Base-by-base conservation (phyloP, 2,329 filamentous ascomycete genomes). In the Calonectria montana region DNA sequence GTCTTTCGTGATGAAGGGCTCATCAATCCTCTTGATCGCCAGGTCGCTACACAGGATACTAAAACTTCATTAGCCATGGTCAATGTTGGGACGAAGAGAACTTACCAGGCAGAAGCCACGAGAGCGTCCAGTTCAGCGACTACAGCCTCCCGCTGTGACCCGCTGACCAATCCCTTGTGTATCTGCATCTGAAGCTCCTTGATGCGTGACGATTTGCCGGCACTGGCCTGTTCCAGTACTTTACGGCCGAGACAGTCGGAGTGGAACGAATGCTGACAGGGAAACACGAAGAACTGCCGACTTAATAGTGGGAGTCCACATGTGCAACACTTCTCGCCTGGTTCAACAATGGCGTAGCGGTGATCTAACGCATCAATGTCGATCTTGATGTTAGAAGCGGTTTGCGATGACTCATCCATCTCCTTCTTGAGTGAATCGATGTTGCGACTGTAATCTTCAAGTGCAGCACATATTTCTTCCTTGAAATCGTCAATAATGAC, bases 401-500 rank as follows among this genome's bases (percentile, higher is more conserved):
- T 98, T 73, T 92, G 91, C 12, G 95, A 94, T 5, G 93, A 95
- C 81, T 98, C 95, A 82, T 99, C 97, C 97, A 99, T 99, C 83
- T 98, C 96, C 75, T 93, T 91, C 80, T 96, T 95, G 45, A 99
- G 86, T 2, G 87, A 88, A 79, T 98, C 97, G 76, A 99, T 99
- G 76, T 94, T 95, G 43, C 94, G 93, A 57, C 92, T 94, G 85
- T 99, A 99, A 74, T 97, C 94, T 83, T 99, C 97, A 1, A 99
- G 89, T 1, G 97, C 97, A 0, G 91, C 88, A 84, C 97, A 99
- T 43, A 99, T 98, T 82, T 99, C 97, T 74, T 98, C 96, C 81
- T 98, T 98, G 89, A 99, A 99, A 83, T 98, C 97, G 81, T 99
- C 97, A 73, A 99, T 98, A 64, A 98, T 94, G 27, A 98, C 95